Base-by-base conservation (phyloP, 2,329 filamentous ascomycete species). In the Fusarium verrucosum region DNA sequence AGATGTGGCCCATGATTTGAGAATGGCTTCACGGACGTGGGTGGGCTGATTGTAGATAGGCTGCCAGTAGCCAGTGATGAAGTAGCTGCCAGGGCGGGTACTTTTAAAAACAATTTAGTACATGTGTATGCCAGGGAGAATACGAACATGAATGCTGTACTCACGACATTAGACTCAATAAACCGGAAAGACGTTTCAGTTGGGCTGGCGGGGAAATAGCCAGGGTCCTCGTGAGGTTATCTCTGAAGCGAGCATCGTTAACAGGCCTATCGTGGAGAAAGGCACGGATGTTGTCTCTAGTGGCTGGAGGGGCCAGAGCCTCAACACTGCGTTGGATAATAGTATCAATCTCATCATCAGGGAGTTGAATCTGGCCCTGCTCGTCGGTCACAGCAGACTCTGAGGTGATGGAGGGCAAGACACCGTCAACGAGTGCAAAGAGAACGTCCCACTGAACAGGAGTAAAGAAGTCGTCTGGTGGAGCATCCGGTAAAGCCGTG, bases 61-160 rank as follows among this genome's bases (percentile, higher is more conserved):
- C 0, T 82, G 85, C 64, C 84, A 81, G 72, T 87, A 85, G n/a
- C 90, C 89, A 0, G 90, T 92, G 42, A 92, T 79, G 7, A 90
- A 73, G 17, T 90, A 76, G 23, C 87, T 86, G 23, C 89, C 89
- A 5, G 83, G 74, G 30, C 85, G 83, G 20, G 87, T 88, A 59
- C 87, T 91, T 73, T 22, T n/a, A 32, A 16, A n/a, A 17, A 20
- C 9, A 54, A 13, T 41, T 58, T 49, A 60, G 51, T 22, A n/a
- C n/a, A n/a, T n/a, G n/a, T n/a, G n/a, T n/a, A 37, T 20, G 23
- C 23, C 32, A 22, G n/a, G 22, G 22, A 26, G 19, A 28, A 40
- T 6, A 25, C 13, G 23, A 32, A 19, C 33, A 28, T 20, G 25
- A 14, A n/a, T 44, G n/a, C 35, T 19, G 41, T 32, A 74, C 81